A percentile compares a stretch with the other conserved stretches of the same genome.
phyloP scores from a whole-genome alignment of 331 rosid species.

The Malus hybrid region DNA sequence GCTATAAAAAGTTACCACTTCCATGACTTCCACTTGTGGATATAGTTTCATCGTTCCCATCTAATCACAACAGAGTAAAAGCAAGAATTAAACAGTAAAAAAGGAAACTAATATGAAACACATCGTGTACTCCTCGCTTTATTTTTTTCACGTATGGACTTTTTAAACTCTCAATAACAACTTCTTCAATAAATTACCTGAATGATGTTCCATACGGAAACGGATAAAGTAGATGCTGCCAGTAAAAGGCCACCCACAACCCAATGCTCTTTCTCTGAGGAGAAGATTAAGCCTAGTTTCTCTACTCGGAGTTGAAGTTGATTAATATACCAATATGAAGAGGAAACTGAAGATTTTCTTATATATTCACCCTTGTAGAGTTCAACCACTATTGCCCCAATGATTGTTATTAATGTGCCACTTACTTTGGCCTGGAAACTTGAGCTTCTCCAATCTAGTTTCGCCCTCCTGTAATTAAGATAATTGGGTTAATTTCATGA shows the following conservation, averaged over 20 bases:
- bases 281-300: constrained; percentile 34
- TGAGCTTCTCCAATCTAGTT: constrained; percentile 33
- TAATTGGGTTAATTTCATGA: neutral
- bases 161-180: no score
- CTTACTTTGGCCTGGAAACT: constrained; percentile 35
- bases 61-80: constrained; percentile 19
- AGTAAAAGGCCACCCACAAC: constrained; percentile 61
- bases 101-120: neutral
- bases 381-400: constrained; percentile 52
- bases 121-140: no score
- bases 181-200: constrained; percentile 26
- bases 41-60: constrained; percentile 47
- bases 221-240: constrained; percentile 49
- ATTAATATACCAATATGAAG: neutral
- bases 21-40: constrained; percentile 47
- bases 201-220: constrained; percentile 46
- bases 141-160: no score
- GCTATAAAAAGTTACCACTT: constrained; percentile 49
- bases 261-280: constrained; percentile 62
- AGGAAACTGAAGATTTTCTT: constrained; percentile 18
- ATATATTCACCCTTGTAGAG: constrained; percentile 51
- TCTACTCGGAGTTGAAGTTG: neutral
- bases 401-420: constrained; percentile 49
- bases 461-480: constrained; percentile 26
- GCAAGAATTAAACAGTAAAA: neutral